Evolutionary conservation across 1,139 yeast species (phyloP), one percentile per base, ranked within the genome.

Genomic region (Hyphopichia khmerensis): DNA sequence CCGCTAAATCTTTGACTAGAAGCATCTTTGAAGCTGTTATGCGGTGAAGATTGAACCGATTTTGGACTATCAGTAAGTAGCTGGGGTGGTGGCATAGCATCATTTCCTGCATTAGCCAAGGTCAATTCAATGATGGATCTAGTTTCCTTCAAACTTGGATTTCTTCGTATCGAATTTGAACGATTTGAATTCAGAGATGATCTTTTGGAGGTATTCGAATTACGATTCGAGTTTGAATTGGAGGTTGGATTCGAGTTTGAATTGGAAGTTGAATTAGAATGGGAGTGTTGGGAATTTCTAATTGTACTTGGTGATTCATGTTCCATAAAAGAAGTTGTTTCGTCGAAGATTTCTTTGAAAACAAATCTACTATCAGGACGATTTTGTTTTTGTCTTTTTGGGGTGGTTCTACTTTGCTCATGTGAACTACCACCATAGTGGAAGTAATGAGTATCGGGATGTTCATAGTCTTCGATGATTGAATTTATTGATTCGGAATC

Each of bases 401-500:
- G 11, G n/a, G 42, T 31, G 16, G 23, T 18, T 7, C 7, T 14
- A n/a, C 29, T 15, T 17, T 18, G 10, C 15, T 35, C 29, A 11
- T 44, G n/a, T 7, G n/a, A 9, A 26, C 29, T 26, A 26, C 13
- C 10, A 4, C 29, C 29, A 11, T 26, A 26, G 10, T 26, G 29
- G 33, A 27, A 29, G n/a, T 36, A 36, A 13, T 33, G 34, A 23
- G 40, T 15, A 16, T 32, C 40, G 11, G 19, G 29, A 24, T 19
- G 45, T 18, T 55, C 55, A 43, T 67, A 66, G 35, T 65, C 72
- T 32, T 63, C 60, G 7, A 69, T 53, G 6, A 68, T 55, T 18
- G 69, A 63, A 44, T 65, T 64, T 4, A 67, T 58, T 14, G 72
- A 65, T 26, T 65, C 72, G 1, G 64, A 56, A 41, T 63, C 67